Conservation (phyloP, 2,329 filamentous ascomycete species). For the Leptographium flavum region DNA sequence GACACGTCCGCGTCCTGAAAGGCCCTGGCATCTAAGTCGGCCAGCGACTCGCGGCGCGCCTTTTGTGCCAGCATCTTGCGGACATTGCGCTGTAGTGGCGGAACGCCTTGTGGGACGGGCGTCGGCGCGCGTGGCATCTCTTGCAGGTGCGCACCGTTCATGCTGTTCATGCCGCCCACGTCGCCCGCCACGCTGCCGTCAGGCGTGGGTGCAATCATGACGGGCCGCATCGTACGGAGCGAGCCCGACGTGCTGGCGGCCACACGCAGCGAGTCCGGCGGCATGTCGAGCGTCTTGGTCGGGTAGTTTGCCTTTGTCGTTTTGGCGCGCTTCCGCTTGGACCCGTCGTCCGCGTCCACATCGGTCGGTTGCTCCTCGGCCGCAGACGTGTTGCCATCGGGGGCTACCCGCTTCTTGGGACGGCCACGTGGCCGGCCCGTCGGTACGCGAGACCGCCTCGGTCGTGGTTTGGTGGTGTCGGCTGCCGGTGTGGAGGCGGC, state of each 20-base stretch:
- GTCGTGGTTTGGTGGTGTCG: conserved; percentile 3
- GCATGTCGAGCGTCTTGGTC: conserved; percentile 52
- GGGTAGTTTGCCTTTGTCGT: conserved; percentile 51
- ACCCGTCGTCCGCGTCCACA: conserved; percentile 43
- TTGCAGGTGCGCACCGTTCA: conserved; percentile 42
- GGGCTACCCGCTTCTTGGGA: conserved; percentile 35
- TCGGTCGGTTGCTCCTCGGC: conserved; percentile 43
- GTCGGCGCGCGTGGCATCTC: conserved; percentile 66
- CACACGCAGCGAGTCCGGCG: conserved; percentile 71
- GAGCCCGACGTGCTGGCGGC: conserved; percentile 83
- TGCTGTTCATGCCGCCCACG: too few species aligned
- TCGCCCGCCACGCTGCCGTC: conserved; percentile 10
- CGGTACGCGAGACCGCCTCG: conserved; percentile 27
- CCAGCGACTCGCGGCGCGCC: conserved; percentile 41
- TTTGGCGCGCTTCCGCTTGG: conserved; percentile 64
- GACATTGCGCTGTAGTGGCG: conserved; percentile 14
- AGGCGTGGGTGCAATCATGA: conserved; percentile 30
- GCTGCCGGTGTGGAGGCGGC: neutral
- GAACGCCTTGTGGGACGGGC: conserved; percentile 46
- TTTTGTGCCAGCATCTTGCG: conserved; percentile 27
- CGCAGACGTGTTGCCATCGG: conserved; percentile 55
- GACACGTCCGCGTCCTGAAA: conserved; percentile 12
- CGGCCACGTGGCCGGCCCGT: conserved; percentile 42
- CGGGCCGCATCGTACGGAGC: conserved; percentile 68
- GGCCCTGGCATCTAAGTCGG: conserved; percentile 17